These are phyloP conservation scores for Iris macrosiphon DNA, from an alignment of 106 monocot species.

Conservation along the genomic window DNA sequence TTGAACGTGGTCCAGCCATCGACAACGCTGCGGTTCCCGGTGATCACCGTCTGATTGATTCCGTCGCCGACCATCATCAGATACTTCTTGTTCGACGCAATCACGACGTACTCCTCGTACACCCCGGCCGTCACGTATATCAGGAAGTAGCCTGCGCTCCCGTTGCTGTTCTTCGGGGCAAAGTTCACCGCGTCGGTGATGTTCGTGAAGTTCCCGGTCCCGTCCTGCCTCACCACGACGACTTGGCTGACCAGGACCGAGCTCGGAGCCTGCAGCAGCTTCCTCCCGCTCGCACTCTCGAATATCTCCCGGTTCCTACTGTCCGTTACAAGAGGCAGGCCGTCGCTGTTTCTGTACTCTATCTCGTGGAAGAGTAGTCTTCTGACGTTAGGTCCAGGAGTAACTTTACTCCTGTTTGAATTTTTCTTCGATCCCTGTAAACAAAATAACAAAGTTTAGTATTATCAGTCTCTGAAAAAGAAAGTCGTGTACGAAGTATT, in stretches of 20 bases:
- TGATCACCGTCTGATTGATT: constrained; percentile 46
- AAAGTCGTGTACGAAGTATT: too few relatives aligned
- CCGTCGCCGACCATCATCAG: constrained; percentile 60
- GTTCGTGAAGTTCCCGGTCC: constrained; percentile 34
- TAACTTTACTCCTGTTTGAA: too few relatives aligned
- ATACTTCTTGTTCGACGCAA: constrained; percentile 39
- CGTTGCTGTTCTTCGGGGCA: constrained; percentile 31
- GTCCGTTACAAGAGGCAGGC: constrained; percentile 21
- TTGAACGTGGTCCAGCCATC: constrained; percentile 62
- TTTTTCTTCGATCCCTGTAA: too few relatives aligned
- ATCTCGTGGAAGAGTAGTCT: constrained; percentile 32
- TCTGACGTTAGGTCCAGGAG: not conserved
- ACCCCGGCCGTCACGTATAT: constrained; percentile 37
- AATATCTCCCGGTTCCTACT: constrained; percentile 4
- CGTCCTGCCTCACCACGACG: constrained; percentile 41
- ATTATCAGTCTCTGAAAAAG: too few relatives aligned
- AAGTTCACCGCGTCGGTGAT: constrained; percentile 30
- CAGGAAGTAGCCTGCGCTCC: constrained; percentile 35
- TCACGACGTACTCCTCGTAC: constrained; percentile 46
- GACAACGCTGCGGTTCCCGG: constrained; percentile 37
- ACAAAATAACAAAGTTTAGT: too few relatives aligned
- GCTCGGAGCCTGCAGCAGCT: constrained; percentile 14
- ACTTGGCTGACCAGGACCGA: constrained; percentile 15
- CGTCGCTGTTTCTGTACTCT: not conserved
- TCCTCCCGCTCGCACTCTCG: constrained; percentile 23